phyloP scores from a whole-genome alignment of 257 asterid species.

The Coffea canephora region DNA sequence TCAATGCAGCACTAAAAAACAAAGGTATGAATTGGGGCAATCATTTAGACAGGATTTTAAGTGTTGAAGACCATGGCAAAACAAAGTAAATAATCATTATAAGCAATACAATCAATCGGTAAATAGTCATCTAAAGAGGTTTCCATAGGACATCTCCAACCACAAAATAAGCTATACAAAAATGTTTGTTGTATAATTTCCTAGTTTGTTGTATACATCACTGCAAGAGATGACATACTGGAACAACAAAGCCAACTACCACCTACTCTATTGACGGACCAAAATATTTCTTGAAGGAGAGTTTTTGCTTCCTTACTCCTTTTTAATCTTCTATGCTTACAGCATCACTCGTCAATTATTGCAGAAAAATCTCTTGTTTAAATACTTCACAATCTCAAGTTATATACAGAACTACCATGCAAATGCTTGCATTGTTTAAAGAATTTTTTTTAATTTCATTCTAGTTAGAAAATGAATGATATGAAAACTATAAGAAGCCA shows the following conservation, averaged over 20 bases:
- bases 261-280: neutral
- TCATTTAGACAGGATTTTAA: neutral
- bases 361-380: neutral
- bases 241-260: neutral
- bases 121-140: neutral
- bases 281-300: neutral
- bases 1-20: neutral
- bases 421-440: neutral
- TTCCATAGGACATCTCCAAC: neutral
- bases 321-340: neutral
- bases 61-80: neutral
- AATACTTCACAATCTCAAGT: neutral
- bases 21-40: neutral
- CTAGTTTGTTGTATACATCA: no score
- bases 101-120: neutral
- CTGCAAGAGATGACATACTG: no score
- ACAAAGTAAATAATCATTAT: neutral
- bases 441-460: neutral
- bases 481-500: slow-evolving; percentile 2
- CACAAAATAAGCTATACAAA: neutral
- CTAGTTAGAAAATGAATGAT: neutral
- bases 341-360: neutral
- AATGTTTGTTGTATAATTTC: neutral
- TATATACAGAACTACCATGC: neutral
- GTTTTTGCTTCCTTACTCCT: neutral